Conservation (phyloP, 495 filamentous ascomycete genomes). For the Arthonia radiata region DNA sequence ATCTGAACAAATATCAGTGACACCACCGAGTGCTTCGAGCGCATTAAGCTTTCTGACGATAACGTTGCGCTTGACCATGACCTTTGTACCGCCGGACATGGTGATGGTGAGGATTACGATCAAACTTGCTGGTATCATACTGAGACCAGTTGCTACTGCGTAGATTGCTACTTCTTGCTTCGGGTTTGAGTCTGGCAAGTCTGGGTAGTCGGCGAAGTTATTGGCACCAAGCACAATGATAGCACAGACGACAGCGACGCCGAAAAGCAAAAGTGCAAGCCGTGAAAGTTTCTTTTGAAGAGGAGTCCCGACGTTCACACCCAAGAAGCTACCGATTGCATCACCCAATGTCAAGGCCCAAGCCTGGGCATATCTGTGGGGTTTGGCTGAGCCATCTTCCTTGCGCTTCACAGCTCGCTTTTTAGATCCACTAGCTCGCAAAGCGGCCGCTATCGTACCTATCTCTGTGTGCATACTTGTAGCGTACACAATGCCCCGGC, state of each 20-base stretch:
- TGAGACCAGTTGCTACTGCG: slow-evolving; percentile 33
- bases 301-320: slow-evolving; percentile 46
- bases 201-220: slow-evolving; percentile 30
- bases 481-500: slow-evolving; percentile 39
- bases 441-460: slow-evolving; percentile 39
- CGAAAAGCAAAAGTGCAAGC: slow-evolving; percentile 43
- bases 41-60: slow-evolving; percentile 42
- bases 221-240: slow-evolving; percentile 41
- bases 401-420: slow-evolving; percentile 5
- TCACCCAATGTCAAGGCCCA: slow-evolving; percentile 40
- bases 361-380: slow-evolving; percentile 21
- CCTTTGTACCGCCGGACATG: slow-evolving; percentile 46
- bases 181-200: slow-evolving; percentile 13
- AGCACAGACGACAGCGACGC: slow-evolving; percentile 40
- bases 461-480: slow-evolving; percentile 52
- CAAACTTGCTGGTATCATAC: slow-evolving; percentile 44
- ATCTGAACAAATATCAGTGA: slow-evolving; percentile 42
- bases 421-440: slow-evolving; percentile 25
- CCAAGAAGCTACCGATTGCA: slow-evolving; percentile 42
- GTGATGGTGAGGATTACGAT: slow-evolving; percentile 57
- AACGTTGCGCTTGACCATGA: slow-evolving; percentile 44
- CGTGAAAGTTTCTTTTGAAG: slow-evolving; percentile 44
- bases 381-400: slow-evolving; percentile 3
- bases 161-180: slow-evolving; percentile 56
- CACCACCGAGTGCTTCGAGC: slow-evolving; percentile 53